Conservation (phyloP, 2,329 filamentous ascomycete genomes). For the Scolecobasidium constrictum region DNA sequence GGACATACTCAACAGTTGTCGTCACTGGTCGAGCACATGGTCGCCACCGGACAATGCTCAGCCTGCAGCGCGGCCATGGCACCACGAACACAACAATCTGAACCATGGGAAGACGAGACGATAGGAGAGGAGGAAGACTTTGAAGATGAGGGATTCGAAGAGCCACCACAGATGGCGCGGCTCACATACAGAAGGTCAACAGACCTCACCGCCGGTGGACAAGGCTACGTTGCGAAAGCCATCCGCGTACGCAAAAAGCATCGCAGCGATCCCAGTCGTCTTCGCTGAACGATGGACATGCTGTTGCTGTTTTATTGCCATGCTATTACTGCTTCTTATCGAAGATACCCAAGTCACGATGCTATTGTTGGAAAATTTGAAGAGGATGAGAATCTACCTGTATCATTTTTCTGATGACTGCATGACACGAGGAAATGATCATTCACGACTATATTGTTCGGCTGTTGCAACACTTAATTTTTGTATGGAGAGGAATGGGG, state of each 20-base stretch:
- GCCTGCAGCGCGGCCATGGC: conserved; percentile 2
- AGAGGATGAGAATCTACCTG: no score
- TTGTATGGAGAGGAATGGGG: neutral
- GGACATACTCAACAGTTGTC: conserved; percentile 2
- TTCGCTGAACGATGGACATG: no score
- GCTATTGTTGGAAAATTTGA: no score
- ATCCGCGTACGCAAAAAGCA: conserved; percentile 8
- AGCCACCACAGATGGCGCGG: neutral
- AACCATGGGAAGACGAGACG: conserved; percentile 1
- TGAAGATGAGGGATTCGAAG: conserved; percentile 1
- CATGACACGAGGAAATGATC: neutral
- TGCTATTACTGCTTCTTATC: no score
- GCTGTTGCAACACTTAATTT: no score
- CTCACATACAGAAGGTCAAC: conserved; percentile 6
- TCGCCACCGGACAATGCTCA: conserved; percentile 1
- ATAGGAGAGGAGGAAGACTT: conserved; percentile 4
- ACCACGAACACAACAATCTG: neutral
- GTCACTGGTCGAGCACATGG: conserved; percentile 7
- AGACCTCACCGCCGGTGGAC: neutral
- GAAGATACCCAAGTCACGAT: no score
- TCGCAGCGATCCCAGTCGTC: neutral
- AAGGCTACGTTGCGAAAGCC: conserved; percentile 4
- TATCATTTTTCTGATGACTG: neutral
- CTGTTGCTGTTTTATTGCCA: no score
- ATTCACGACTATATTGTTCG: no score